A percentile compares a stretch with the other conserved stretches of the same genome.
Evolutionary conservation across 2,329 filamentous ascomycete genomes (phyloP).

Genomic region (Penicillium glabrum): DNA sequence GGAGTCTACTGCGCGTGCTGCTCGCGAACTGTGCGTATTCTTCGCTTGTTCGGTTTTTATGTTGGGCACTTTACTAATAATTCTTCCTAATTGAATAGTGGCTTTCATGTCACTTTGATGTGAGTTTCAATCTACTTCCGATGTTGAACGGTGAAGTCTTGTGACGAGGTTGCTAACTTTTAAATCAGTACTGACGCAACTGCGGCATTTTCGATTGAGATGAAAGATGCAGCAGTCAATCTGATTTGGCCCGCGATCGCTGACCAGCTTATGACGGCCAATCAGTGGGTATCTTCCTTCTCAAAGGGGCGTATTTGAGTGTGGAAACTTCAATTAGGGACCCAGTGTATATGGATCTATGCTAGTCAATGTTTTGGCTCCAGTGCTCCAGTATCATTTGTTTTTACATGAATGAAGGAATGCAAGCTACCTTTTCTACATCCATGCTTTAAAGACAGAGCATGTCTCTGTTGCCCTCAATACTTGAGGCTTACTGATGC

Average conservation of each 20-base stretch:
- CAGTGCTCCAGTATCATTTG: not conserved
- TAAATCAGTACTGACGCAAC: not conserved
- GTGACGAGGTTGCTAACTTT: not conserved
- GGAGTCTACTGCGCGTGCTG: conserved; percentile 37
- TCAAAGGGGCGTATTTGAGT: not conserved
- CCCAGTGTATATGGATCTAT: not conserved
- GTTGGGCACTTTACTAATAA: not conserved
- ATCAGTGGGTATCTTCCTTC: not conserved
- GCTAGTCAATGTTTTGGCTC: not conserved
- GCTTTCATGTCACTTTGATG: not conserved
- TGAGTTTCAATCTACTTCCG: not conserved
- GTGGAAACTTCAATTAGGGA: not conserved
- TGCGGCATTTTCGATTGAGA: not conserved
- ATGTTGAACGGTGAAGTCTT: not conserved
- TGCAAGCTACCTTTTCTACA: too few relatives aligned
- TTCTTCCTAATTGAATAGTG: not conserved
- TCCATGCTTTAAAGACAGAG: too few relatives aligned
- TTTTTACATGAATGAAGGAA: too few relatives aligned
- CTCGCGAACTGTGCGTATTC: conserved; percentile 27
- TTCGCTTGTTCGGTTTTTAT: too few relatives aligned
- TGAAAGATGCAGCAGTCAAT: not conserved
- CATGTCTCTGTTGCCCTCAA: too few relatives aligned
- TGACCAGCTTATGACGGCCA: not conserved
- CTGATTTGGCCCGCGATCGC: not conserved
- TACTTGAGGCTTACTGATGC: too few relatives aligned